A percentile compares a stretch with the other conserved stretches of the same genome.
Evolutionary conservation across 2,329 filamentous ascomycete species (phyloP).

Genomic region (Beauveria caledonica): DNA sequence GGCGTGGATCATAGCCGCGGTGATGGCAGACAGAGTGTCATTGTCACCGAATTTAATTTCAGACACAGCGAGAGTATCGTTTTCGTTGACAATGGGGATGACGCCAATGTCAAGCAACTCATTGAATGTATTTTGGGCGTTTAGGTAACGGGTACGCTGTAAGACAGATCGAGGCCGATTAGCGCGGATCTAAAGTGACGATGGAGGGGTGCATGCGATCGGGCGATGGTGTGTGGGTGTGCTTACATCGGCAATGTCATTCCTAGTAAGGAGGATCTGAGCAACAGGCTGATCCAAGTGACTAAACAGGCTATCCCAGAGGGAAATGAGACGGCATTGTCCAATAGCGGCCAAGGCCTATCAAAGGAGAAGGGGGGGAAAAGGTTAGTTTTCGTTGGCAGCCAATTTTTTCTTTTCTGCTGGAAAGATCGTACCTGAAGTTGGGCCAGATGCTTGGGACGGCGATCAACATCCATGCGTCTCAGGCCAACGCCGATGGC

Average conservation of each 20-base stretch:
- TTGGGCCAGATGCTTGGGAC: conserved; percentile 83
- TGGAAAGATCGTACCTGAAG: conserved; percentile 45
- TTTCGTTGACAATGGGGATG: conserved; percentile 97
- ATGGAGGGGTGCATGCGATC: conserved; percentile 1
- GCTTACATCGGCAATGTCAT: conserved; percentile 87
- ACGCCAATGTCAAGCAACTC: conserved; percentile 91
- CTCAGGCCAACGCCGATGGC: conserved; percentile 91
- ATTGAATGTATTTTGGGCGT: conserved; percentile 90
- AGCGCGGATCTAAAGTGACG: conserved; percentile 5
- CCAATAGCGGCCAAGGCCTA: conserved; percentile 85
- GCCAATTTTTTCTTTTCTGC: neutral
- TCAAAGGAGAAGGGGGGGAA: conserved; percentile 22
- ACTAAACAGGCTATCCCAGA: conserved; percentile 89
- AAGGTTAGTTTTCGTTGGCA: neutral
- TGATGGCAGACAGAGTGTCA: conserved; percentile 93
- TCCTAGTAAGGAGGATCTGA: conserved; percentile 88
- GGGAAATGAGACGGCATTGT: conserved; percentile 86
- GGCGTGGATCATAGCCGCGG: conserved; percentile 92
- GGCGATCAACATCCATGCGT: conserved; percentile 78
- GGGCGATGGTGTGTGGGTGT: neutral
- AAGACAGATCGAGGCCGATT: neutral
- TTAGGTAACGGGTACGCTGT: conserved; percentile 83
- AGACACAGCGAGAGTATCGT: conserved; percentile 90
- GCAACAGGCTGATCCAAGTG: conserved; percentile 86
- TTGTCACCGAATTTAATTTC: conserved; percentile 99